A percentile compares a stretch with the other conserved stretches of the same genome.
These are phyloP conservation scores for Pleodorina starrii DNA, from an alignment of 139 green algal species.

Conservation along the genomic window DNA sequence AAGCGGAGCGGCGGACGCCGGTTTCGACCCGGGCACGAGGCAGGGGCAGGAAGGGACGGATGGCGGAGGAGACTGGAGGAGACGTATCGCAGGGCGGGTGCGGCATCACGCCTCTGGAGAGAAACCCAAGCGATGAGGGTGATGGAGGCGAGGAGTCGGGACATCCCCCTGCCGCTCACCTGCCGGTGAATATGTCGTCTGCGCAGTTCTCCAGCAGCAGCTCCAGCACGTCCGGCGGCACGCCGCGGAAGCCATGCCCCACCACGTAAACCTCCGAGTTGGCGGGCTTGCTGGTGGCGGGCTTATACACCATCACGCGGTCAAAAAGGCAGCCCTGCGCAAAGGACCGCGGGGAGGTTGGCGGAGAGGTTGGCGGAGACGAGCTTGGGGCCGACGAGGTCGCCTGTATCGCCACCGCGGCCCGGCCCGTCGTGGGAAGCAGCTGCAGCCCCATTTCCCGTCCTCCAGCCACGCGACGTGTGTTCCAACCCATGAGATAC, in stretches of 20 bases:
- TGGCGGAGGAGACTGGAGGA: not conserved
- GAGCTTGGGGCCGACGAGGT: no score
- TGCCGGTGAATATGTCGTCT: slow-evolving; percentile 42
- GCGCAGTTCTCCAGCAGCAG: slow-evolving; percentile 47
- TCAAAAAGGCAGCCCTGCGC: slow-evolving; percentile 58
- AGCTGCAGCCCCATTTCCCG: no score
- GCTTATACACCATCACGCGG: slow-evolving; percentile 64
- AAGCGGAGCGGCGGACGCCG: no score
- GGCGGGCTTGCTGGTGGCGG: slow-evolving; percentile 66
- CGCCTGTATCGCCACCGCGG: no score
- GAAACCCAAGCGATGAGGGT: no score
- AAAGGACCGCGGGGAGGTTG: no score
- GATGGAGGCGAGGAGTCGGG: no score
- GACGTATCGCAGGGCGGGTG: not conserved
- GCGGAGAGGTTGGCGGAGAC: no score
- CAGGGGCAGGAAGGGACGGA: not conserved
- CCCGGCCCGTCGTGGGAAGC: no score
- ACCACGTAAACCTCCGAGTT: slow-evolving; percentile 70
- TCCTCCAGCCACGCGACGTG: no score
- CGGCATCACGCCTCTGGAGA: no score
- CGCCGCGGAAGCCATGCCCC: slow-evolving; percentile 54
- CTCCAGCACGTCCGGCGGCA: slow-evolving; percentile 23
- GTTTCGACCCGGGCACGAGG: not conserved
- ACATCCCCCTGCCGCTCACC: not conserved
- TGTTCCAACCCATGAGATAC: no score